Evolutionary conservation across 2,329 filamentous ascomycete genomes (phyloP).

Genomic region (Emmonsiellopsis sp.): DNA sequence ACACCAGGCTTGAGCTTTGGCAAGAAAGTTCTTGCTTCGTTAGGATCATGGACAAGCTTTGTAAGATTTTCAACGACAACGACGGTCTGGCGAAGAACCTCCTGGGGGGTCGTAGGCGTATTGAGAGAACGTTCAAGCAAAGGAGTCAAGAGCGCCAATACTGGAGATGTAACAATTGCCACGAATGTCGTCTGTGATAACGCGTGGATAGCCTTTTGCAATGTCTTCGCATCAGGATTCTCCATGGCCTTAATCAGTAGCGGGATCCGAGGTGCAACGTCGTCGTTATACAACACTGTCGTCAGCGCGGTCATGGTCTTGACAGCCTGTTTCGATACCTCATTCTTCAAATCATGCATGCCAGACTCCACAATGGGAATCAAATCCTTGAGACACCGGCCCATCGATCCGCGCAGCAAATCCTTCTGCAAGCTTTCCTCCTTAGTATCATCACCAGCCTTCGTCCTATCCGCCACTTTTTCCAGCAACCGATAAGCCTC

Average conservation of each 20-base stretch:
- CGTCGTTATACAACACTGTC: constrained; percentile 87
- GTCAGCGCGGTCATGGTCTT: constrained; percentile 88
- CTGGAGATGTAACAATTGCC: constrained; percentile 87
- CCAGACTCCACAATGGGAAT: constrained; percentile 40
- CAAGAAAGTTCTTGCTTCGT: constrained; percentile 89
- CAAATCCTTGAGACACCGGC: constrained; percentile 48
- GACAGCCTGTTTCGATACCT: constrained; percentile 75
- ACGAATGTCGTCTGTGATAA: constrained; percentile 98
- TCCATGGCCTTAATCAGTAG: constrained; percentile 93
- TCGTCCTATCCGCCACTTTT: constrained; percentile 90
- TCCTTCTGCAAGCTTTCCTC: constrained; percentile 86
- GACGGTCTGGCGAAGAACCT: constrained; percentile 89
- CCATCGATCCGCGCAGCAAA: constrained; percentile 81
- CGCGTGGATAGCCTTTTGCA: constrained; percentile 94
- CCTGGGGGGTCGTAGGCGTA: constrained; percentile 80
- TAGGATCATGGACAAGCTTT: constrained; percentile 90
- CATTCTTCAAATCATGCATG: constrained; percentile 93
- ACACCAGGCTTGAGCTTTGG: constrained; percentile 93
- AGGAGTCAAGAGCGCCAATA: constrained; percentile 86
- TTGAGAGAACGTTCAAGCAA: constrained; percentile 91
- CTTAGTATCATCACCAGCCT: constrained; percentile 72
- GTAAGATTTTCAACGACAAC: constrained; percentile 97
- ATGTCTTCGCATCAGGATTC: constrained; percentile 75
- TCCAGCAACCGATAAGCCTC: constrained; percentile 77
- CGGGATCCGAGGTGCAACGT: constrained; percentile 84